Percentiles rank a stretch among this genome's conserved stretches.
These are phyloP conservation scores for Gracilaria vermiculophylla DNA, from an alignment of 23 red algal genomes.

Conservation along the genomic window DNA sequence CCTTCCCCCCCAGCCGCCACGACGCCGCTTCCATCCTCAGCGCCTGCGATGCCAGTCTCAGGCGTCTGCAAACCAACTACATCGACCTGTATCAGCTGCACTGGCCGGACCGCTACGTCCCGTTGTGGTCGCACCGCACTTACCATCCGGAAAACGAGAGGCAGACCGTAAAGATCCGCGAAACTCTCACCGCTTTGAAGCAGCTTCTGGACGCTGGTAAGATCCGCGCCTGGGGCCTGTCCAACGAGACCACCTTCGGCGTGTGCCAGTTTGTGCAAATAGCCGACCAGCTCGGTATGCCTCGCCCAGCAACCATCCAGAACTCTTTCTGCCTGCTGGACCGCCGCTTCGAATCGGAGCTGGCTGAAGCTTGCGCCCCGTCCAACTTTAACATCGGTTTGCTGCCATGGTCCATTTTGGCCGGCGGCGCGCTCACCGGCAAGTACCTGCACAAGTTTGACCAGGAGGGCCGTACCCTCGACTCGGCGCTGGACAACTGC, in stretches of 20 bases:
- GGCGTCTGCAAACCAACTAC: conserved; percentile 73
- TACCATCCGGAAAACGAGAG: conserved; percentile 51
- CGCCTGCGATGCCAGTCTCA: conserved; percentile 74
- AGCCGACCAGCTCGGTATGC: conserved; percentile 60
- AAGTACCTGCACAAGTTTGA: conserved; percentile 72
- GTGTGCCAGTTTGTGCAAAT: conserved; percentile 52
- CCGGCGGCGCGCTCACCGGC: conserved; percentile 80
- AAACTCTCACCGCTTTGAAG: conserved; percentile 70
- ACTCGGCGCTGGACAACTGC: not conserved
- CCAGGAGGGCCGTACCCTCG: not conserved
- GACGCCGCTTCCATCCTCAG: conserved; percentile 48
- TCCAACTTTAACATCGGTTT: conserved; percentile 73
- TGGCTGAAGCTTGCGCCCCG: conserved; percentile 74
- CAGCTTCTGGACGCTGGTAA: conserved; percentile 76
- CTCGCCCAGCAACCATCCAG: conserved; percentile 77
- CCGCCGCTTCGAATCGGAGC: conserved; percentile 74
- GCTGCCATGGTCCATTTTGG: conserved; percentile 81
- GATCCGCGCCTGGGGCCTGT: conserved; percentile 80
- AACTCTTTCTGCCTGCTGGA: conserved; percentile 84
- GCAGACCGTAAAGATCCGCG: conserved; percentile 4
- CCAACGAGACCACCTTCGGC: conserved; percentile 91
- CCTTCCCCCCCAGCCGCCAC: conserved; percentile 7
- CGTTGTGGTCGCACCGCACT: conserved; percentile 50
- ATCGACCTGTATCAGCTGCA: conserved; percentile 98
- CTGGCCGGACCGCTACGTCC: conserved; percentile 91